Conservation (phyloP, 208 protist genomes). For the Leishmania turanica region DNA sequence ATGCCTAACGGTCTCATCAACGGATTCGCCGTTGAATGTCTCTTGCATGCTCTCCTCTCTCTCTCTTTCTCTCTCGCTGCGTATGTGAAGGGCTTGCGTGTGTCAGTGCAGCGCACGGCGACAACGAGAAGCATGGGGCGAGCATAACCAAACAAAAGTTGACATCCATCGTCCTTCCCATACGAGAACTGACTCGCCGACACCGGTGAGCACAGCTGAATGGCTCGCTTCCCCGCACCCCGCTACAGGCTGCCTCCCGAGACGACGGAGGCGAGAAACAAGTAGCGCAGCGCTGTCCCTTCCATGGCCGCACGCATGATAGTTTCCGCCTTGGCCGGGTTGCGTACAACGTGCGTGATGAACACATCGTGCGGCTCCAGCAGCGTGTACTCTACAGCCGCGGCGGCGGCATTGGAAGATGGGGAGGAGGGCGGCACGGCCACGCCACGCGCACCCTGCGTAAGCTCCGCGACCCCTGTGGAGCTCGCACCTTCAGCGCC, state of each 20-base stretch:
- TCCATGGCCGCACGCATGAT: constrained; percentile 41
- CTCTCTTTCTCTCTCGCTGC: background rate
- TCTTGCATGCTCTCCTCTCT: background rate
- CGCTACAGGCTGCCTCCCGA: background rate
- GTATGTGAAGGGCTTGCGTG: background rate
- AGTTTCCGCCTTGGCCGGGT: constrained; percentile 28
- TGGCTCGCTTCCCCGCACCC: background rate
- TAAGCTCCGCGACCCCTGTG: background rate
- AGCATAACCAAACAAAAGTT: background rate
- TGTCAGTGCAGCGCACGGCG: background rate
- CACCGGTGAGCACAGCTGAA: background rate
- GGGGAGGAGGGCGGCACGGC: background rate
- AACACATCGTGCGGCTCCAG: constrained; percentile 49
- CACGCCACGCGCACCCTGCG: background rate
- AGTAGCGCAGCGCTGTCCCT: constrained; percentile 40
- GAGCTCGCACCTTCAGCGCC: background rate
- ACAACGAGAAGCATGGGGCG: background rate
- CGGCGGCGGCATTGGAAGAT: background rate
- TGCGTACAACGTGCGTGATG: constrained; percentile 30
- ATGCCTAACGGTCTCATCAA: background rate
- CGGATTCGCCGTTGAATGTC: too few relatives aligned
- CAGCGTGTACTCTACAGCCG: constrained; percentile 12
- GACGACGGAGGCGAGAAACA: constrained; percentile 19
- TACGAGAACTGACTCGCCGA: background rate
- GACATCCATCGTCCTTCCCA: background rate